phyloP scores from a whole-genome alignment of 176 grass and related monocot genomes.

The Neostapfia colusana region DNA sequence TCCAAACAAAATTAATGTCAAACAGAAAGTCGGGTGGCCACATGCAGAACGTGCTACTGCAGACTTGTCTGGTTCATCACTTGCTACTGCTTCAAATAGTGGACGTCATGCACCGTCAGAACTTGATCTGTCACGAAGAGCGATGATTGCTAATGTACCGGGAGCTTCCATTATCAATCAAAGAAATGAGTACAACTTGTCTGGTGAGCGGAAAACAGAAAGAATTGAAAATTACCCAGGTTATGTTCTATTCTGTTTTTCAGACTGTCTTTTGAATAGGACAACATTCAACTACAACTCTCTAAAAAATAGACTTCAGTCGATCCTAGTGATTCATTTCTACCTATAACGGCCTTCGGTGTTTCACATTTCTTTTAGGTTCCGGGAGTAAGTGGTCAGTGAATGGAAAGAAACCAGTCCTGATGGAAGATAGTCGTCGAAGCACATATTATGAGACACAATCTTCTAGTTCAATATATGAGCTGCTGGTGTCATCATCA shows the following conservation, averaged over 20 bases:
- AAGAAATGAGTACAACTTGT: constrained; percentile 57
- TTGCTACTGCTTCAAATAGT: constrained; percentile 55
- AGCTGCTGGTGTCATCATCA: constrained; percentile 51
- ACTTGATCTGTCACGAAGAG: constrained; percentile 51
- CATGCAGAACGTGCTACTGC: constrained; percentile 49
- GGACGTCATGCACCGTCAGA: constrained; percentile 33
- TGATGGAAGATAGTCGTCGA: constrained; percentile 71
- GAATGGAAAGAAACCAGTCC: constrained; percentile 57
- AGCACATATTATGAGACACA: constrained; percentile 68
- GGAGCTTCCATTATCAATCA: constrained; percentile 57
- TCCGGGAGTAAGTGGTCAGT: constrained; percentile 44
- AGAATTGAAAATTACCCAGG: constrained; percentile 75
- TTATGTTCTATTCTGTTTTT: constrained; percentile 18
- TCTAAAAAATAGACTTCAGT: neutral
- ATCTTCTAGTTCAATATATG: constrained; percentile 51
- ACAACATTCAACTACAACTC: constrained; percentile 5
- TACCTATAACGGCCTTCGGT: neutral
- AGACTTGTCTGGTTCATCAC: constrained; percentile 52
- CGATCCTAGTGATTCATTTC: neutral
- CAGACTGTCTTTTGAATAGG: neutral
- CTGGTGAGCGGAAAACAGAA: constrained; percentile 45
- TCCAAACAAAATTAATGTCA: constrained; percentile 60
- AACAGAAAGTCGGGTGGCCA: constrained; percentile 62
- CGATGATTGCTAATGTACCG: constrained; percentile 41
- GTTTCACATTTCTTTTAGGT: constrained; percentile 41